Evolutionary conservation across 2,329 filamentous ascomycete species (phyloP).

Genomic region (Aulographum hederae): DNA sequence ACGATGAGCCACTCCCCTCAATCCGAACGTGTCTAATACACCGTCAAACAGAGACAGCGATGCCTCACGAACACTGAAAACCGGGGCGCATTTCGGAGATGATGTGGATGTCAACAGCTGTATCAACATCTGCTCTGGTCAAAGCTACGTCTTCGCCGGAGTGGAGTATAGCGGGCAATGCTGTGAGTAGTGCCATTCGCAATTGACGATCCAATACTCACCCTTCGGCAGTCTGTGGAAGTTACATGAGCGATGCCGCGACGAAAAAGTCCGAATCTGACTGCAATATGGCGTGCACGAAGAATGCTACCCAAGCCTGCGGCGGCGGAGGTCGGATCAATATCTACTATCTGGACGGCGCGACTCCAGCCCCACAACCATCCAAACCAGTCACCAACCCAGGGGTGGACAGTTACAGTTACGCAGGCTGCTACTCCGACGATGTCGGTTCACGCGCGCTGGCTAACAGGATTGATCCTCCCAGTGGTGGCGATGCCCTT

Average conservation of each 20-base stretch:
- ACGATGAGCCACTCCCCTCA: too few relatives aligned
- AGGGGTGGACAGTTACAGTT: conserved; percentile 1
- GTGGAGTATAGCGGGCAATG: conserved; percentile 6
- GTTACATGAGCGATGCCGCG: conserved; percentile 1
- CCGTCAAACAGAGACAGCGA: too few relatives aligned
- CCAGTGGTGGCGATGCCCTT: conserved; percentile 2
- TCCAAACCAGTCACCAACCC: background rate
- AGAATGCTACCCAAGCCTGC: conserved; percentile 18
- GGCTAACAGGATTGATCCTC: background rate
- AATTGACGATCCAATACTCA: too few relatives aligned
- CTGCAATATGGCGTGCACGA: conserved; percentile 23
- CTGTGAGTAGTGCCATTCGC: too few relatives aligned
- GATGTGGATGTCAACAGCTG: too few relatives aligned
- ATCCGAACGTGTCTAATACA: too few relatives aligned
- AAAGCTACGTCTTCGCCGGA: conserved; percentile 4
- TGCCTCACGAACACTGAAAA: too few relatives aligned
- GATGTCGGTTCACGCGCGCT: conserved; percentile 1
- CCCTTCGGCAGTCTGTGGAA: conserved; percentile 4
- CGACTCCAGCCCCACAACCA: conserved; percentile 6
- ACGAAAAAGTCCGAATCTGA: conserved; percentile 21
- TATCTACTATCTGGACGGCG: conserved; percentile 18
- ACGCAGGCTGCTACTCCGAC: conserved; percentile 5
- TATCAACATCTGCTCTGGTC: conserved; percentile 5
- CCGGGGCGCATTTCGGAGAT: too few relatives aligned
- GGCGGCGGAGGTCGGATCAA: conserved; percentile 23